Evolutionary conservation across 129 eudicot species (phyloP), one percentile per base, ranked within the genome.

Genomic region (Solidago caesia): DNA sequence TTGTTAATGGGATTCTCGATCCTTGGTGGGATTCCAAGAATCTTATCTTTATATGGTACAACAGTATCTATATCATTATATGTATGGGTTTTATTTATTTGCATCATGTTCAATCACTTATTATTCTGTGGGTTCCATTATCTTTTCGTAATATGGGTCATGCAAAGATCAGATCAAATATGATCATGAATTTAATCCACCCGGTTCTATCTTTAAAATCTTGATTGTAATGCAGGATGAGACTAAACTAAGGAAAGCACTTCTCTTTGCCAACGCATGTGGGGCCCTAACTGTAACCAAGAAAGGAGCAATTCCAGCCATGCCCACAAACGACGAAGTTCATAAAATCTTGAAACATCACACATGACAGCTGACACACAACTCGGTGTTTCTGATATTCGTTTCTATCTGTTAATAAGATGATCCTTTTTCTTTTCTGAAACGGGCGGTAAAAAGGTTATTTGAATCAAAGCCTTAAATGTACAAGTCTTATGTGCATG

Each of bases 291-390:
- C 92, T 0, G 98, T 92, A 10, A 89, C 96, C 1, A 77, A 84
- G 72, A 86, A 79, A 75, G 96, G 98, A 44, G 98, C 95, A 12
- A 92, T 92, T 68, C 98, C 98, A 46, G 92, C 96, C 6, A 68
- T 92, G 77, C 98, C 98, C 67, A 89, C 96, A 29, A 82, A 57
- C 79, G 92, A 87, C 10, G 95, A 85, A 45, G 86, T 92, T 74
- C 82, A 76, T 16, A 63, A 82, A 80, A 66, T 83, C 64, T 74
- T 92, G 74, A 55, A 73, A 70, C 55, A 27, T 41, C 29, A 81
- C 29, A 25, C 55, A 27, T 41, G 44, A 81, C 15, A 25, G 56
- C 53, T 75, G 64, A 75, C 47, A 58, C 11, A 75, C 56, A 33
- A 26, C 21, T 55, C 27, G 25, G 27, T 5, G 75, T 39, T 47